A percentile compares a stretch with the other conserved stretches of the same genome.
Evolutionary conservation across 352 stramenopile species (phyloP).

Genomic region (Phytopythium boreale): DNA sequence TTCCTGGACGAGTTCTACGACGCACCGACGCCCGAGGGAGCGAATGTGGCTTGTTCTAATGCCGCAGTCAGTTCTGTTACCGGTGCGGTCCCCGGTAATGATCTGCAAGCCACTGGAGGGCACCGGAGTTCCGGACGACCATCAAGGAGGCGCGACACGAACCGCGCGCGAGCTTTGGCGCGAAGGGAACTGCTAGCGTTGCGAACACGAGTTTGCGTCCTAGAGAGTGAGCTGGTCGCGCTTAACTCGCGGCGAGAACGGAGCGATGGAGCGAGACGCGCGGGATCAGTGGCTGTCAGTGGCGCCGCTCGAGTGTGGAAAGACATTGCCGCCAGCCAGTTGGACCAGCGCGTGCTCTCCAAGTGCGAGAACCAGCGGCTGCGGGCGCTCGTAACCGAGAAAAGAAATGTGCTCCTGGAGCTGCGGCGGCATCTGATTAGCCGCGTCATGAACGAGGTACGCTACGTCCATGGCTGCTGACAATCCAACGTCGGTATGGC

Average conservation of each 20-base stretch:
- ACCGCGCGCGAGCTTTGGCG: conserved; percentile 19
- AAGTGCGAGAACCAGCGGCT: conserved; percentile 23
- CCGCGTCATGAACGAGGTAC: background rate
- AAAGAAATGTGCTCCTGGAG: conserved; percentile 4
- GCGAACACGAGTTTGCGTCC: conserved; percentile 11
- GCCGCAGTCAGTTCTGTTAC: too few species aligned
- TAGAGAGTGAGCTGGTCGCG: conserved; percentile 12
- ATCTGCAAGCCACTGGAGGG: background rate
- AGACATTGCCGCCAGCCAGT: conserved; percentile 15
- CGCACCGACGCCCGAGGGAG: background rate
- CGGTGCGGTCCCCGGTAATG: too few species aligned
- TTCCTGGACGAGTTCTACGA: conserved; percentile 22
- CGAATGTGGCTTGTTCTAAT: background rate
- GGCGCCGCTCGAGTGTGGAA: conserved; percentile 12
- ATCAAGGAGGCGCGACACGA: conserved; percentile 18
- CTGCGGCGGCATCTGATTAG: background rate
- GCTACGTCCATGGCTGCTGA: background rate
- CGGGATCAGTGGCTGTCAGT: background rate
- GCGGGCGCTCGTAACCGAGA: conserved; percentile 13
- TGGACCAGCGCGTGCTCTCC: conserved; percentile 11
- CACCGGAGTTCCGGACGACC: conserved; percentile 5
- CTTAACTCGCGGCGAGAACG: background rate
- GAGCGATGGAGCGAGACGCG: background rate
- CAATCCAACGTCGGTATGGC: background rate
- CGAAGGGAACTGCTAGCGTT: conserved; percentile 18